Evolutionary conservation across 257 asterid species (phyloP).

Genomic region (Solanum ossicruentum): DNA sequence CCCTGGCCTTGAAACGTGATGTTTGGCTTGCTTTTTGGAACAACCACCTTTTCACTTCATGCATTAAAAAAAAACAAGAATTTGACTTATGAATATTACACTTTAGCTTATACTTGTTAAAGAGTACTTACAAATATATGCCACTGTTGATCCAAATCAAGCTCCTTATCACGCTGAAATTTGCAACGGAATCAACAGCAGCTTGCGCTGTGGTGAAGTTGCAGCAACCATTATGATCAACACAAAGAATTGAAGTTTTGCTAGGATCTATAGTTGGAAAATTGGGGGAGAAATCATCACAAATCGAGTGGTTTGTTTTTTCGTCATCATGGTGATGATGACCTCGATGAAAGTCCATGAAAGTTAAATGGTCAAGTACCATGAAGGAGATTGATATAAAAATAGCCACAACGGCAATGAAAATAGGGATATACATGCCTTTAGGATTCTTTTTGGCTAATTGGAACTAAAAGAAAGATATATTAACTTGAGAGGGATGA

Average conservation of each 20-base stretch:
- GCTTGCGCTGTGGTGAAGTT: slow-evolving; percentile 4
- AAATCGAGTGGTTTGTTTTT: slow-evolving; percentile 12
- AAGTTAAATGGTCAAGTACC: background rate
- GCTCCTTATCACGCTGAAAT: slow-evolving; percentile 38
- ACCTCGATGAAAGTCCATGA: background rate
- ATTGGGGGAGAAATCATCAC: slow-evolving; percentile 62
- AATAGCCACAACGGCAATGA: slow-evolving; percentile 40
- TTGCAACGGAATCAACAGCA: slow-evolving; percentile 68
- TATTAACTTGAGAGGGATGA: background rate
- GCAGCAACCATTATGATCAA: slow-evolving; percentile 22
- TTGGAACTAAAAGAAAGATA: background rate
- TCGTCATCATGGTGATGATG: slow-evolving; percentile 13
- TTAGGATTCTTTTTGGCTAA: slow-evolving; percentile 18
- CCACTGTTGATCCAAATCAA: slow-evolving; percentile 79
- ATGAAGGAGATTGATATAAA: slow-evolving; percentile 26
- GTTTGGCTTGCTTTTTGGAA: slow-evolving; percentile 58
- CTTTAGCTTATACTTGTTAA: background rate
- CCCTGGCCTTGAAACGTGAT: slow-evolving; percentile 97
- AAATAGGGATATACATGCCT: slow-evolving; percentile 26
- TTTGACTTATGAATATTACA: background rate
- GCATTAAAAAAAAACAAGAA: background rate
- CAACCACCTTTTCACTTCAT: slow-evolving; percentile 67
- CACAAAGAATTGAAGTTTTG: slow-evolving; percentile 50
- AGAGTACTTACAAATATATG: slow-evolving; percentile 56
- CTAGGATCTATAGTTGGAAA: slow-evolving; percentile 59